Conservation (phyloP, 495 filamentous ascomycete species). For the Neurospora sp. region DNA sequence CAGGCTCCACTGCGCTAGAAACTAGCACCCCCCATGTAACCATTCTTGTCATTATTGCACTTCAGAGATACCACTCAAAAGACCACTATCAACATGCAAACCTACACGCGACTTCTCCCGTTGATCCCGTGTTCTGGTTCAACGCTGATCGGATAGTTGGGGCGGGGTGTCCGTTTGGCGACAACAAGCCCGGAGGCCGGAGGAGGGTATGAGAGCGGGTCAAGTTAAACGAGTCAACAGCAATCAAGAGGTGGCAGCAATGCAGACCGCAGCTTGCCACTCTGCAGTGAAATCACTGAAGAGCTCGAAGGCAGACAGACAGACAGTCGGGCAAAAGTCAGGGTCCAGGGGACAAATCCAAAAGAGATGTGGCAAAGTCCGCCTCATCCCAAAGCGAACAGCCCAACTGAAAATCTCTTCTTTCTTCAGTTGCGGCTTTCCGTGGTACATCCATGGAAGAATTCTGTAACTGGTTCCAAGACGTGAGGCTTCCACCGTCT, state of each 20-base stretch:
- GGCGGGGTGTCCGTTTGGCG: not conserved
- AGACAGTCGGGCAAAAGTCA: not conserved
- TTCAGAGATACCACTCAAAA: not conserved
- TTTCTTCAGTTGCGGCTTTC: not conserved
- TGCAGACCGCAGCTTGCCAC: not conserved
- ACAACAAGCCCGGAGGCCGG: not conserved
- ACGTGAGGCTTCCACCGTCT: not conserved
- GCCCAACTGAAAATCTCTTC: not conserved
- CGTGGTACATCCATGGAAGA: not conserved
- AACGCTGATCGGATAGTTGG: not conserved
- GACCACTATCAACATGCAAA: not conserved
- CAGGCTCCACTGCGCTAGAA: not conserved
- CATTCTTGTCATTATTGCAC: not conserved
- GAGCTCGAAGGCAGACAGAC: not conserved
- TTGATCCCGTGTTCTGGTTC: not conserved
- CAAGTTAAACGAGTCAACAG: not conserved
- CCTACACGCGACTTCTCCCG: not conserved
- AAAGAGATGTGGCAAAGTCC: not conserved
- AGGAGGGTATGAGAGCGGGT: not conserved
- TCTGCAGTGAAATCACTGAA: not conserved
- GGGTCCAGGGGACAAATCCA: not conserved
- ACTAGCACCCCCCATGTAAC: not conserved
- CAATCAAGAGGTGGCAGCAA: not conserved
- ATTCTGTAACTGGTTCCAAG: not conserved
- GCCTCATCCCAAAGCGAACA: not conserved